A percentile compares a stretch with the other conserved stretches of the same genome.
These are phyloP conservation scores for Fusarium sororula DNA, from an alignment of 2,329 filamentous ascomycete species.

Conservation along the genomic window DNA sequence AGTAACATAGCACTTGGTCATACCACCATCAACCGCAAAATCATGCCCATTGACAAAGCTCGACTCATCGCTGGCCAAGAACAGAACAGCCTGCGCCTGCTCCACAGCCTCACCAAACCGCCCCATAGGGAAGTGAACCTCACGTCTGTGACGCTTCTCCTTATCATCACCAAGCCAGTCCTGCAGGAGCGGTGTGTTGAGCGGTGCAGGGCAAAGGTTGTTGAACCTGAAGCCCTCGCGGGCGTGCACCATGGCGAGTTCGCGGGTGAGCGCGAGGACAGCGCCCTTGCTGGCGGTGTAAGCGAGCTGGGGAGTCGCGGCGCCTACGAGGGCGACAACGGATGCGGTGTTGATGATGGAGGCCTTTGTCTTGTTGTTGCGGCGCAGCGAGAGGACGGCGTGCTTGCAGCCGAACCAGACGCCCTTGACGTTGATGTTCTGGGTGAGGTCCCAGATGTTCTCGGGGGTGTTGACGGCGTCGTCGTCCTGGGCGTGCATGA, in stretches of 20 bases:
- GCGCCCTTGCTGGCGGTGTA: conserved; percentile 96
- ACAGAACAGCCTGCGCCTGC: conserved; percentile 88
- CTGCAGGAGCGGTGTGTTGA: conserved; percentile 92
- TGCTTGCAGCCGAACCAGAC: conserved; percentile 98
- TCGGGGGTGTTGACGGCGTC: conserved; percentile 86
- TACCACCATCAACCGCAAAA: conserved; percentile 94
- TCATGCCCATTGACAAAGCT: conserved; percentile 92
- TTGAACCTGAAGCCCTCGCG: conserved; percentile 92
- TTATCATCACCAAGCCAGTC: conserved; percentile 92
- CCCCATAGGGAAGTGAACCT: conserved; percentile 88
- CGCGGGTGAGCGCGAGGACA: conserved; percentile 87
- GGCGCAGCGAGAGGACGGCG: conserved; percentile 82
- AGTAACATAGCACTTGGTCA: conserved; percentile 90
- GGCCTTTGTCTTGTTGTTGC: conserved; percentile 79
- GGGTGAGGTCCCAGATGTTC: conserved; percentile 92
- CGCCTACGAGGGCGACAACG: conserved; percentile 86
- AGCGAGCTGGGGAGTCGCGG: conserved; percentile 87
- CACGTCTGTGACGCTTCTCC: conserved; percentile 81
- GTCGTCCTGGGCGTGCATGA: conserved; percentile 88
- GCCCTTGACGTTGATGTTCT: conserved; percentile 95
- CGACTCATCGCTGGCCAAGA: conserved; percentile 86
- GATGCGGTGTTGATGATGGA: conserved; percentile 94
- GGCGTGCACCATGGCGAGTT: conserved; percentile 91
- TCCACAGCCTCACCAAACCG: conserved; percentile 94
- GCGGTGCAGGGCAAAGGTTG: conserved; percentile 85